A percentile compares a stretch with the other conserved stretches of the same genome.
Conservation (phyloP, 2,329 filamentous ascomycete species). For the Aspergillus brasiliensis region DNA sequence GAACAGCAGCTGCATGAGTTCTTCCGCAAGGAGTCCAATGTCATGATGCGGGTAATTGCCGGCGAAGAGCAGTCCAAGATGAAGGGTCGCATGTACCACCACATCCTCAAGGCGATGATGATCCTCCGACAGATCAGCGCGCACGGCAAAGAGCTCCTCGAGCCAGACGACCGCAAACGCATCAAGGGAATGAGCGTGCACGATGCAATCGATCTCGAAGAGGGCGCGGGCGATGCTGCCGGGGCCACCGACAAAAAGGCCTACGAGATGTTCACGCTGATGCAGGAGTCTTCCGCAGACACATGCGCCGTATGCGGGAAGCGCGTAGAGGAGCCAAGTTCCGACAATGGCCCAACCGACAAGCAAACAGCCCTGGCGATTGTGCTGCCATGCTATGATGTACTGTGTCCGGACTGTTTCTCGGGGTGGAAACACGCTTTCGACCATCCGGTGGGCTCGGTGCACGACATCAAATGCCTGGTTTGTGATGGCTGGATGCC, state of each 20-base stretch:
- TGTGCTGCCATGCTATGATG: conserved; percentile 85
- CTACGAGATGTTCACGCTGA: conserved; percentile 81
- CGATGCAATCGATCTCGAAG: conserved; percentile 86
- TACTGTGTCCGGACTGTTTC: conserved; percentile 77
- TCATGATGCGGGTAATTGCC: conserved; percentile 75
- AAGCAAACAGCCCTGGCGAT: conserved; percentile 61
- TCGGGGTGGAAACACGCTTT: conserved; percentile 59
- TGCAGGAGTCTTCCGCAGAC: conserved; percentile 79
- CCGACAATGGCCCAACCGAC: conserved; percentile 56
- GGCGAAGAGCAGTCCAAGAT: conserved; percentile 66
- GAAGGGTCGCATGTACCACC: conserved; percentile 86
- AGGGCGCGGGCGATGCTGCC: conserved; percentile 65
- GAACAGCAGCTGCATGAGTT: conserved; percentile 80
- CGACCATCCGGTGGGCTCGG: conserved; percentile 42
- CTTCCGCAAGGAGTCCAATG: conserved; percentile 78
- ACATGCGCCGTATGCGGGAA: conserved; percentile 70
- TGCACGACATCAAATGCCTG: conserved; percentile 60
- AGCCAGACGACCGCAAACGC: conserved; percentile 76
- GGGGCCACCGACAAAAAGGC: conserved; percentile 68
- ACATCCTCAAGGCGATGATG: conserved; percentile 88
- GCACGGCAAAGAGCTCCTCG: conserved; percentile 88
- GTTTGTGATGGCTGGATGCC: conserved; percentile 68
- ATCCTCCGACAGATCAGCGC: conserved; percentile 88
- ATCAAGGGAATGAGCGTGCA: conserved; percentile 80
- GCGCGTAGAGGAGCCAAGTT: conserved; percentile 58